These are phyloP conservation scores for Rosa hybrid DNA, from an alignment of 331 rosid species.

Conservation along the genomic window DNA sequence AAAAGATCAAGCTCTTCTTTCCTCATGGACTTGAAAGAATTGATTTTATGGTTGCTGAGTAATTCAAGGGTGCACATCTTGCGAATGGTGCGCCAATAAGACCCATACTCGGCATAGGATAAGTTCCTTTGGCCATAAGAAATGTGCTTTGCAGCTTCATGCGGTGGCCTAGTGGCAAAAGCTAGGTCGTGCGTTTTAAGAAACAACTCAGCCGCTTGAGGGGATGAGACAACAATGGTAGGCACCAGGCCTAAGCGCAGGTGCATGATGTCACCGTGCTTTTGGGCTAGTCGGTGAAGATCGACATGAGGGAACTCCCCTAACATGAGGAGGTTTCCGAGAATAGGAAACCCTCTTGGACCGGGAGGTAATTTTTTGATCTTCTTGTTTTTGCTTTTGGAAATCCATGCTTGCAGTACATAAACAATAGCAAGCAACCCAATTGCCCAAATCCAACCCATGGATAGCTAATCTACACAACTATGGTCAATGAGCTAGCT, in stretches of 20 bases:
- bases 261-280: slow-evolving; percentile 59
- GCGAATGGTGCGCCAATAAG: slow-evolving; percentile 64
- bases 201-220: slow-evolving; percentile 61
- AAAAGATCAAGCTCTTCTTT: slow-evolving; percentile 45
- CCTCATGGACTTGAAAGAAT: slow-evolving; percentile 46
- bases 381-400: slow-evolving; percentile 24
- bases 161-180: slow-evolving; percentile 61
- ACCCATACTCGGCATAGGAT: slow-evolving; percentile 38
- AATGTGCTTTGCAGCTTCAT: slow-evolving; percentile 34
- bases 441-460: slow-evolving; percentile 31
- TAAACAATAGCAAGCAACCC: slow-evolving; percentile 23
- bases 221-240: slow-evolving; percentile 59
- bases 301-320: slow-evolving; percentile 49
- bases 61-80: slow-evolving; percentile 66
- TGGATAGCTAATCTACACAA: background rate
- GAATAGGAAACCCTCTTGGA: slow-evolving; percentile 62
- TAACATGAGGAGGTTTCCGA: slow-evolving; percentile 50
- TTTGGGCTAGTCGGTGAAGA: slow-evolving; percentile 40
- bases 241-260: slow-evolving; percentile 50
- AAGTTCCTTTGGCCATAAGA: slow-evolving; percentile 42
- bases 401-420: slow-evolving; percentile 26
- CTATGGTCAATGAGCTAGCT: background rate
- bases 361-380: slow-evolving; percentile 55
- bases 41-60: slow-evolving; percentile 44
- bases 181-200: slow-evolving; percentile 59